Evolutionary conservation across 257 asterid genomes (phyloP).

Genomic region (Solanum chaucha): DNA sequence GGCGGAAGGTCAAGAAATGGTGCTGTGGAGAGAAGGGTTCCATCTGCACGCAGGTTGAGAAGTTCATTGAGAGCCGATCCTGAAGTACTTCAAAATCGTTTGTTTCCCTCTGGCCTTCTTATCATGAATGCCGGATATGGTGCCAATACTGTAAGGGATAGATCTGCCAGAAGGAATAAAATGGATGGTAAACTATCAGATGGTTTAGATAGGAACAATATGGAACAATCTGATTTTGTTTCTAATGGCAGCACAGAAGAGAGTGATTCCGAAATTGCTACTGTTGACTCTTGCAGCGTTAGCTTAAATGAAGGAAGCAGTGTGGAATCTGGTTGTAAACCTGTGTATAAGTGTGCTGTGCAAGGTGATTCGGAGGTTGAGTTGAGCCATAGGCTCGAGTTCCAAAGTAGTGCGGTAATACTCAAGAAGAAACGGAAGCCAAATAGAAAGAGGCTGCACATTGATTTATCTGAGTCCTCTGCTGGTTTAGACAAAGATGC

Average conservation of each 20-base stretch:
- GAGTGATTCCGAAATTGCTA: conserved; percentile 51
- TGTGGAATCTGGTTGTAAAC: conserved; percentile 38
- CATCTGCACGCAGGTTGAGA: conserved; percentile 45
- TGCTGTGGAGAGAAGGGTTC: conserved; percentile 27
- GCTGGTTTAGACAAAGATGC: conserved; percentile 21
- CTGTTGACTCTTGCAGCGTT: conserved; percentile 51
- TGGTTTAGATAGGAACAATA: conserved; percentile 39
- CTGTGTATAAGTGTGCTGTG: conserved; percentile 26
- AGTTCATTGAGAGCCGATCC: conserved; percentile 46
- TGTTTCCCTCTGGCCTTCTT: conserved; percentile 15
- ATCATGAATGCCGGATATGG: conserved; percentile 27
- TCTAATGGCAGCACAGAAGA: conserved; percentile 54
- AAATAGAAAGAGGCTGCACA: conserved; percentile 47
- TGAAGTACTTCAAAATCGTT: conserved; percentile 18
- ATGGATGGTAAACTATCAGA: conserved; percentile 49
- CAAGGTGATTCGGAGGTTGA: conserved; percentile 34
- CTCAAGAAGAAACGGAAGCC: conserved; percentile 67
- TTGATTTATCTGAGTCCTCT: conserved; percentile 26
- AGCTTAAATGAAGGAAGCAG: conserved; percentile 53
- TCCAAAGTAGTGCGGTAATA: conserved; percentile 43
- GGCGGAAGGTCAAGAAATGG: conserved; percentile 25
- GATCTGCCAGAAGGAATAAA: conserved; percentile 54
- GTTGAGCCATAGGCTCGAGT: conserved; percentile 49
- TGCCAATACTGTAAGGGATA: conserved; percentile 23
- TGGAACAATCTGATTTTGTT: conserved; percentile 35